Evolutionary conservation across 2,329 filamentous ascomycete genomes (phyloP).

Genomic region (Dactylellina leptospora): DNA sequence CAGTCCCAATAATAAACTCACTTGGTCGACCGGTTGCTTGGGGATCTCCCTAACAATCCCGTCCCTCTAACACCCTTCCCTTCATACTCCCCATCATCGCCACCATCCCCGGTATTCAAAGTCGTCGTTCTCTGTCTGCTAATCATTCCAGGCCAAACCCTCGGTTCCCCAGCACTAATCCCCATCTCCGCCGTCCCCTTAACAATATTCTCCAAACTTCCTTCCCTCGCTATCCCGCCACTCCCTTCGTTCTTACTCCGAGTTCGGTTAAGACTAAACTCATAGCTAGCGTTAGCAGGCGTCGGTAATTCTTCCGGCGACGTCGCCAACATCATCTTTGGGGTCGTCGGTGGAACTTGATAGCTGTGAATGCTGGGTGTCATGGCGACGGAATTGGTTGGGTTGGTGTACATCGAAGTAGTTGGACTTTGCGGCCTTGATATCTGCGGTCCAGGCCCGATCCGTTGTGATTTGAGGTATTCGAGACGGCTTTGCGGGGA

Average conservation of each 20-base stretch:
- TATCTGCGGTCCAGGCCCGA: constrained; percentile 9
- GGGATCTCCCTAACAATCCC: constrained; percentile 23
- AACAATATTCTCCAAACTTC: constrained; percentile 36
- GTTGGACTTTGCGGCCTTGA: constrained; percentile 56
- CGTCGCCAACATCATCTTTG: constrained; percentile 34
- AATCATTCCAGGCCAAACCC: constrained; percentile 57
- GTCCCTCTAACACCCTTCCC: constrained; percentile 32
- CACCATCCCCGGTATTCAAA: constrained; percentile 6
- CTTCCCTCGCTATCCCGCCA: constrained; percentile 16
- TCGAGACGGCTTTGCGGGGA: constrained; percentile 27
- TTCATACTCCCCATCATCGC: constrained; percentile 15
- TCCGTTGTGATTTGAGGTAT: constrained; percentile 24
- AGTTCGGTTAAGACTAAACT: constrained; percentile 35
- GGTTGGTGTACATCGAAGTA: constrained; percentile 57
- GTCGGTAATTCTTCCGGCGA: constrained; percentile 14
- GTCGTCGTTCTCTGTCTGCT: constrained; percentile 53
- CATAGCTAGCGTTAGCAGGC: constrained; percentile 9
- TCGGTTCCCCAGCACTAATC: constrained; percentile 56
- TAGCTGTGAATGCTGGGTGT: constrained; percentile 50
- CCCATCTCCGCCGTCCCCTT: constrained; percentile 55
- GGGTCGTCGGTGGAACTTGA: constrained; percentile 36
- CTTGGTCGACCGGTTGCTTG: constrained; percentile 7
- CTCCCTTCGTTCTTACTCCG: constrained; percentile 38
- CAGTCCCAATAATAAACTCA: no score
- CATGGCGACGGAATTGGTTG: constrained; percentile 50